phyloP scores from a whole-genome alignment of 1,284 basidiomycete genomes.

The Wolfiporia cocos region DNA sequence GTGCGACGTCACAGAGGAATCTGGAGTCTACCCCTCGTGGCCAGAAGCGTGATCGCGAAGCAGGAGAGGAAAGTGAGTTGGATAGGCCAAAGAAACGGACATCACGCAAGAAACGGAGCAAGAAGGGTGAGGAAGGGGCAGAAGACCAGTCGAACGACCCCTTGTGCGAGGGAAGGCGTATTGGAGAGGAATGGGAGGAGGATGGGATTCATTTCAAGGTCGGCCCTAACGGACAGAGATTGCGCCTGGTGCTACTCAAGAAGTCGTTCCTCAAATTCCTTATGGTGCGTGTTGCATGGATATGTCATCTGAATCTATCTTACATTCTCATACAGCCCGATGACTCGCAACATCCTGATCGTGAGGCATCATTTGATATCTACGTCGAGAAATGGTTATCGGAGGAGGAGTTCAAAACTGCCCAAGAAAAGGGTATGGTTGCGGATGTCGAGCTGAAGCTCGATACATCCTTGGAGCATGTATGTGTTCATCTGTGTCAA shows the following conservation, averaged over 20 bases:
- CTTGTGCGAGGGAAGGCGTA: conserved; percentile 45
- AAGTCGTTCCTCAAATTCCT: conserved; percentile 59
- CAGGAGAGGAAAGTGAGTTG: conserved; percentile 42
- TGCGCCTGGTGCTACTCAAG: conserved; percentile 63
- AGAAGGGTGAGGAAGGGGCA: conserved; percentile 15
- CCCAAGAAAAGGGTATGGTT: conserved; percentile 39
- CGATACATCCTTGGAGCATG: too few relatives aligned
- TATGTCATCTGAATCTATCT: conserved; percentile 1
- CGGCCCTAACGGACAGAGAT: conserved; percentile 59
- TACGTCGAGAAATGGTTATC: conserved; percentile 72
- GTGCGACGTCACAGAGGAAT: conserved; percentile 40
- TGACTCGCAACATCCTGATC: conserved; percentile 73
- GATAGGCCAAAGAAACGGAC: conserved; percentile 23
- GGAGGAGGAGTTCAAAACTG: conserved; percentile 62
- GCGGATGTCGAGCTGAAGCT: conserved; percentile 9
- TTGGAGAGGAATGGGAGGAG: conserved; percentile 72
- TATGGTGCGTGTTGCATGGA: conserved; percentile 48
- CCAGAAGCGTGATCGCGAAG: conserved; percentile 58
- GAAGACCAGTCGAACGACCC: conserved; percentile 36
- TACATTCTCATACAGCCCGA: conserved; percentile 42
- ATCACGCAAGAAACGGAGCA: conserved; percentile 31
- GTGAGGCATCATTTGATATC: conserved; percentile 56
- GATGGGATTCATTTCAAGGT: conserved; percentile 67
- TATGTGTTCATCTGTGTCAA: too few relatives aligned
- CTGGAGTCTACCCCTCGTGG: conserved; percentile 41